These are phyloP conservation scores for Cladosporium sp. DNA, from an alignment of 2,329 filamentous ascomycete species.

Conservation along the genomic window DNA sequence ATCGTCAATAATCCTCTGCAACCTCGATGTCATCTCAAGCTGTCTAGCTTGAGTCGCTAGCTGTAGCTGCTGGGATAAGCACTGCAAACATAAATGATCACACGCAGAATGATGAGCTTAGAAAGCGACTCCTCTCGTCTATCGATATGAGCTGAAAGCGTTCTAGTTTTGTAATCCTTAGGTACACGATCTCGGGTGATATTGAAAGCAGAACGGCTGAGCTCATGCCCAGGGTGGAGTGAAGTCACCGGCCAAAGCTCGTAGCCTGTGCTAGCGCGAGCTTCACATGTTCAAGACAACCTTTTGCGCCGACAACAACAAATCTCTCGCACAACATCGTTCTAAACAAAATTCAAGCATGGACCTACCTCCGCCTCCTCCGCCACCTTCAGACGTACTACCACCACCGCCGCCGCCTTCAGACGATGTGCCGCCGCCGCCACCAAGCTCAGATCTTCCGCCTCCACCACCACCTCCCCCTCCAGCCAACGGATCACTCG, in stretches of 20 bases:
- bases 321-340: background rate
- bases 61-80: too few species aligned
- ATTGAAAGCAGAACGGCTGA: too few species aligned
- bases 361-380: background rate
- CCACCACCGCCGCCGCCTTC: slow-evolving; percentile 13
- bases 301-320: background rate
- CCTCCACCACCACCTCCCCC: slow-evolving; percentile 9
- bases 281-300: slow-evolving; percentile 1
- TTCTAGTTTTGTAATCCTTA: too few species aligned
- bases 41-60: too few species aligned
- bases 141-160: too few species aligned
- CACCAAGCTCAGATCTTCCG: background rate
- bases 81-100: too few species aligned
- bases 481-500: background rate
- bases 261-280: background rate
- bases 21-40: too few species aligned
- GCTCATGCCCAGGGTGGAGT: too few species aligned
- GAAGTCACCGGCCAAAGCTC: background rate
- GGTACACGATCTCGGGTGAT: too few species aligned
- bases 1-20: too few species aligned
- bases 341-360: background rate
- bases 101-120: too few species aligned
- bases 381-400: slow-evolving; percentile 1
- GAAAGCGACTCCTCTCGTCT: too few species aligned
- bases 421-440: slow-evolving; percentile 10